These are phyloP conservation scores for Coniella lustricola DNA, from an alignment of 2,329 filamentous ascomycete genomes.

Conservation along the genomic window DNA sequence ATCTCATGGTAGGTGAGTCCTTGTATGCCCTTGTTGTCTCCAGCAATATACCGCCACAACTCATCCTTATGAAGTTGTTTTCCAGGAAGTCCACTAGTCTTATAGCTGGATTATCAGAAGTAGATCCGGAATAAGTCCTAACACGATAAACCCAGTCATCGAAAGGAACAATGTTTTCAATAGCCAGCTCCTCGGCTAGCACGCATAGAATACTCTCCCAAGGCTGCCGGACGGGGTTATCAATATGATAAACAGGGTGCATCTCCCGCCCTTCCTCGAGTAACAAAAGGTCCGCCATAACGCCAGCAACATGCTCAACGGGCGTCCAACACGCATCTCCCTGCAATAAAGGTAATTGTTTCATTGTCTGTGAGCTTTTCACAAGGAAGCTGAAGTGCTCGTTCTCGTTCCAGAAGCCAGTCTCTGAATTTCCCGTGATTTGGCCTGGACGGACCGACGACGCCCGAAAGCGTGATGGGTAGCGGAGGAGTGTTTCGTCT, in stretches of 20 bases:
- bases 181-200: constrained; percentile 15
- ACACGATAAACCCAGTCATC: neutral
- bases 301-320: constrained; percentile 30
- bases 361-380: constrained; percentile 41
- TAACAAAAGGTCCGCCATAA: constrained; percentile 22
- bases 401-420: constrained; percentile 46
- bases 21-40: no score
- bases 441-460: constrained; percentile 42
- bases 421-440: constrained; percentile 41
- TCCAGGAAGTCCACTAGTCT: no score
- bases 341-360: constrained; percentile 31
- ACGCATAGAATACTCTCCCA: neutral
- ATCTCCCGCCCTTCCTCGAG: neutral
- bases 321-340: constrained; percentile 39
- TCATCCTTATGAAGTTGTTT: no score
- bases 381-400: constrained; percentile 45
- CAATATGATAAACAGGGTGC: constrained; percentile 16
- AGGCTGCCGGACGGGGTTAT: constrained; percentile 9
- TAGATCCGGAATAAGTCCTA: no score
- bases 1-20: no score
- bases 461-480: constrained; percentile 33
- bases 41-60: no score
- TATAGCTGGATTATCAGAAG: no score
- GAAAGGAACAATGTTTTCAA: constrained; percentile 8
- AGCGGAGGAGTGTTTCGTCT: constrained; percentile 36